These are phyloP conservation scores for Stephanodiscus minutulus DNA, from an alignment of 108 stramenopile genomes.

Conservation along the genomic window DNA sequence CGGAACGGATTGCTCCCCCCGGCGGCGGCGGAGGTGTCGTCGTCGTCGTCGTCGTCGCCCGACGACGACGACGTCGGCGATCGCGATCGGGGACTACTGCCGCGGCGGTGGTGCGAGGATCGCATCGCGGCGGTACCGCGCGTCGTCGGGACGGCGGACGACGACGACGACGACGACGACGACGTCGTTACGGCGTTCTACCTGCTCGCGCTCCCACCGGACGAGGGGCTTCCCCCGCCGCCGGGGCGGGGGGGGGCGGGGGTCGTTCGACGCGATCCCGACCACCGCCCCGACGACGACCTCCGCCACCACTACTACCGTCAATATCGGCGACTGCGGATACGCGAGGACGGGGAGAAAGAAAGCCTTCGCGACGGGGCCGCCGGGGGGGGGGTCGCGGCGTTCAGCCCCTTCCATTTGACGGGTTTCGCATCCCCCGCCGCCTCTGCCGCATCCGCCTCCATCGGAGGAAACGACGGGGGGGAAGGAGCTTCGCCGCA, in stretches of 20 bases:
- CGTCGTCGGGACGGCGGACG: background rate
- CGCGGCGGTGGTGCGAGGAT: constrained; percentile 18
- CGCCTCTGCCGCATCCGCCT: background rate
- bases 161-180: background rate
- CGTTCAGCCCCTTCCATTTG: constrained; percentile 34
- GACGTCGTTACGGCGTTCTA: constrained; percentile 25
- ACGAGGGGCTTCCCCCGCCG: background rate
- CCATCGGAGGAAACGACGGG: background rate
- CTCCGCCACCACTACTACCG: background rate
- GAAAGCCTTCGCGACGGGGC: constrained; percentile 18
- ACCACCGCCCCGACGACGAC: background rate
- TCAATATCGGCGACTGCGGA: constrained; percentile 12
- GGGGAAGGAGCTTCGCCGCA: background rate
- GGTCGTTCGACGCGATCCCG: background rate
- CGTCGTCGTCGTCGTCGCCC: too few relatives aligned
- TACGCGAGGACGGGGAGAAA: constrained; percentile 14
- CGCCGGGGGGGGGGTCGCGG: background rate
- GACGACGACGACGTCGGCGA: background rate
- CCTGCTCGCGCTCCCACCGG: constrained; percentile 15
- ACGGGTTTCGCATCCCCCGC: constrained; percentile 10
- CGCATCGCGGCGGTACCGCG: constrained; percentile 26
- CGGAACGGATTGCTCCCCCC: constrained; percentile 8
- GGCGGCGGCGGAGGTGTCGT: background rate
- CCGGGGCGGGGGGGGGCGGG: background rate
- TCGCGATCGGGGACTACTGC: too few relatives aligned